A percentile compares a stretch with the other conserved stretches of the same genome.
phyloP scores from a whole-genome alignment of 768 basidiomycete genomes.

The Phlebiopsis gigantea region DNA sequence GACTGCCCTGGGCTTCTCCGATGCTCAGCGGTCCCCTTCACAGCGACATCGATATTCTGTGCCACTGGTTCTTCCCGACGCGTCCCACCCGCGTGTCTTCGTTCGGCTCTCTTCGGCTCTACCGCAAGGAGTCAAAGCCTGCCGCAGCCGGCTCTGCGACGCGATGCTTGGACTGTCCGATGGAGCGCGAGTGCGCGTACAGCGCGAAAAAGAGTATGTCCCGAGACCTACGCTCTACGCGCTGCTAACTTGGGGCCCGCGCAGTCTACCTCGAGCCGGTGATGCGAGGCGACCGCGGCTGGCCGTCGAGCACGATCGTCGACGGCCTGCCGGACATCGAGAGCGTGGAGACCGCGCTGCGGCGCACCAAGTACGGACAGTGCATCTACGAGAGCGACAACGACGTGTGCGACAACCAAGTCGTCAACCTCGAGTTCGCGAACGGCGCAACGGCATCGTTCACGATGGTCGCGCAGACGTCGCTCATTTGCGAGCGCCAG shows the following conservation, averaged over 20 bases:
- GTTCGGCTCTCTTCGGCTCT: slow-evolving; percentile 83
- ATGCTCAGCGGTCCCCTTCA: neutral
- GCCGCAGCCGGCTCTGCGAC: slow-evolving; percentile 56
- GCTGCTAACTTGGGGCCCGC: neutral
- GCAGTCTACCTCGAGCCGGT: slow-evolving; percentile 82
- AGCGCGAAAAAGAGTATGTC: slow-evolving; percentile 78
- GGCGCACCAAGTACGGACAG: slow-evolving; percentile 63
- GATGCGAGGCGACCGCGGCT: slow-evolving; percentile 42
- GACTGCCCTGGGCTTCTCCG: neutral
- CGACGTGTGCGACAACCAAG: slow-evolving; percentile 88
- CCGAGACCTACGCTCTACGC: neutral
- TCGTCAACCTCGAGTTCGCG: slow-evolving; percentile 85
- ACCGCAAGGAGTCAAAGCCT: slow-evolving; percentile 71
- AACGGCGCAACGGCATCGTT: slow-evolving; percentile 79
- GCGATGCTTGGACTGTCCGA: slow-evolving; percentile 73
- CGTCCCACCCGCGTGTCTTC: slow-evolving; percentile 69
- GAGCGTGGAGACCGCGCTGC: slow-evolving; percentile 71
- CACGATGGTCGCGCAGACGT: slow-evolving; percentile 85
- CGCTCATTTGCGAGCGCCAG: slow-evolving; percentile 77
- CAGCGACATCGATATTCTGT: slow-evolving; percentile 83
- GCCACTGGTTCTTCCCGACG: slow-evolving; percentile 68
- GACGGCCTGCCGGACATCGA: slow-evolving; percentile 87
- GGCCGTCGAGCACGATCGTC: slow-evolving; percentile 67
- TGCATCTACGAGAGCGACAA: slow-evolving; percentile 86
- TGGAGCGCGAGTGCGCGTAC: slow-evolving; percentile 72